Base-by-base conservation (phyloP, 306 rosid genomes). In the Lathyrus oleraceus region DNA sequence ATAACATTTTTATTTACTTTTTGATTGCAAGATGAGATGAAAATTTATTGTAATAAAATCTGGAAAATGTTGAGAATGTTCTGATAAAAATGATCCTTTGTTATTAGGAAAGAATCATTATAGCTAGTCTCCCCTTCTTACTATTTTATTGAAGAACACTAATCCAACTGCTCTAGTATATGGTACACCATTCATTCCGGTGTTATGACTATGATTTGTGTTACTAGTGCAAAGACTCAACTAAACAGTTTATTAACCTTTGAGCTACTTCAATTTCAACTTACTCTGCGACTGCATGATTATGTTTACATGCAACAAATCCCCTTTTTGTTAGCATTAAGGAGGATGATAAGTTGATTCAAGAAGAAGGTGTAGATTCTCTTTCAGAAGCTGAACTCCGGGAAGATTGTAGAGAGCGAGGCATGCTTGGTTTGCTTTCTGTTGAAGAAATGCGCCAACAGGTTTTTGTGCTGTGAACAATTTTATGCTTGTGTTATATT, bases 391-490 rank as follows among this genome's bases (percentile, higher is more conserved):
- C 64, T 32, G 99, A 94, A 71, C 99, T 94, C 56, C 87, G 92
- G 12, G 96, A 88, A 79, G 99, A 89, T 58, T 94, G 99, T 78
- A 88, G 99, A 82, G 97, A 91, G 77, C 85, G 99, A 39, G 99
- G 97, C 85, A 88, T 94, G 91, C 99, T 94, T 79, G 99, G 97
- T 65, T 70, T 87, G 81, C 87, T 75, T 75, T 94, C 99, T 63
- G 92, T 91, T 36, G 97, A 91, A 76, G 96, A 94, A 80, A 91
- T 94, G 99, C 94, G 99, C 71, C 92, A 91, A 69, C 96, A 94
- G 99, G 99, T 91, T 75, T 40, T 57, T 65, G 25, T 77, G 56
- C 20, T 39, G 48, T 35, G 60, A 48, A 68, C 14, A 58, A 47
- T 19, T 56, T 63, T 59, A 47, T 66, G 76, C 39, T 49, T 73